A percentile compares a stretch with the other conserved stretches of the same genome.
These are phyloP conservation scores for Sanghuangporus weigelae DNA, from an alignment of 1,284 basidiomycete genomes.

Conservation along the genomic window DNA sequence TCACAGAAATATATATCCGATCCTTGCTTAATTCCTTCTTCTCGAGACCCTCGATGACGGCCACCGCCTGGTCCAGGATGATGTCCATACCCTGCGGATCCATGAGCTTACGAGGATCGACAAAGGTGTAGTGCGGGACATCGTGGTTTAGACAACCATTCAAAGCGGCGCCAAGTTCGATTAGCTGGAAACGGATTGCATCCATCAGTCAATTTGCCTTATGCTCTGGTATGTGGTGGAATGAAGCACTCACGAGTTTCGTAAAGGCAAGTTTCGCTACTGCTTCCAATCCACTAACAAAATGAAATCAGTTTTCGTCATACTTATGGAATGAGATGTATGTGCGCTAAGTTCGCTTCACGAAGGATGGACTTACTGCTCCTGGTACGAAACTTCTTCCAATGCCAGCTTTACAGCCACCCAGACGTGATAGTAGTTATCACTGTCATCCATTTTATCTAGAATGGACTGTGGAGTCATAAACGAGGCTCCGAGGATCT, in stretches of 20 bases:
- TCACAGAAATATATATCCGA: constrained; percentile 47
- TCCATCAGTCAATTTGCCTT: not conserved
- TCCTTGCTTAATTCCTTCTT: constrained; percentile 33
- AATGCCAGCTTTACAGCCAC: constrained; percentile 36
- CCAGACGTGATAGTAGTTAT: constrained; percentile 39
- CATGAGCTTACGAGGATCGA: constrained; percentile 35
- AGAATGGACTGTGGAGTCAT: constrained; percentile 31
- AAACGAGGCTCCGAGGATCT: constrained; percentile 6
- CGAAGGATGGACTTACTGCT: constrained; percentile 27
- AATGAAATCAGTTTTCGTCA: not conserved
- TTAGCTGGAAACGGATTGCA: constrained; percentile 34
- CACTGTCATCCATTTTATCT: constrained; percentile 22
- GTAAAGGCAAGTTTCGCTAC: constrained; percentile 10
- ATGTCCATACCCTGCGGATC: constrained; percentile 25
- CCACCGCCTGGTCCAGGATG: constrained; percentile 40
- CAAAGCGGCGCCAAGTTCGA: constrained; percentile 43
- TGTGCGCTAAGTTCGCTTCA: not conserved
- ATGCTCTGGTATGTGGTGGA: constrained; percentile 1
- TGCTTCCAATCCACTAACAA: constrained; percentile 1
- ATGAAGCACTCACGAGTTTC: constrained; percentile 1
- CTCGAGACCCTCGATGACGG: constrained; percentile 37
- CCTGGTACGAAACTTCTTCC: constrained; percentile 21
- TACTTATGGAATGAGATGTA: too few species aligned
- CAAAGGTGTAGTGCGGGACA: constrained; percentile 39
- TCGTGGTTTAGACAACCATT: constrained; percentile 38